These are phyloP conservation scores for Uronychia setigera DNA, from an alignment of 73 alveolate genomes.

Conservation along the genomic window DNA sequence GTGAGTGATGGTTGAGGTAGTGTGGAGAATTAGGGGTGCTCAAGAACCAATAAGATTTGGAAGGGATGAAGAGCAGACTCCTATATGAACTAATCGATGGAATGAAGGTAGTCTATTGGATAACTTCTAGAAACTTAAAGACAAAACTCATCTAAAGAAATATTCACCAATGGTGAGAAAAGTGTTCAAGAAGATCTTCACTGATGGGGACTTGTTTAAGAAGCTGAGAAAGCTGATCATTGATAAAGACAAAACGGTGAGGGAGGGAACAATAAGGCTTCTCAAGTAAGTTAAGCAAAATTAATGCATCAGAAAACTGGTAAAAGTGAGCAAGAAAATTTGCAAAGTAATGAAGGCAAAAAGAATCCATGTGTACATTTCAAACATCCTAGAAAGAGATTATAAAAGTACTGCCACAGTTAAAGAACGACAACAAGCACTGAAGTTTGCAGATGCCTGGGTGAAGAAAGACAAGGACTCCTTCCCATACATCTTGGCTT, in stretches of 20 bases:
- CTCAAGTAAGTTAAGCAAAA: conserved; percentile 1
- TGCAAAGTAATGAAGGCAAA: conserved; percentile 35
- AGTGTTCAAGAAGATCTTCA: conserved; percentile 1
- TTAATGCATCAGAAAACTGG: conserved; percentile 23
- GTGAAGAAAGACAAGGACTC: conserved; percentile 17
- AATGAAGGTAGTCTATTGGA: too few relatives aligned
- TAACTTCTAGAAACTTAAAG: too few relatives aligned
- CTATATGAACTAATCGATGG: too few relatives aligned
- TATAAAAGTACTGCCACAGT: conserved; percentile 44
- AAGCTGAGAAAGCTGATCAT: background rate
- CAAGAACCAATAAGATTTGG: background rate
- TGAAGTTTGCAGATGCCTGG: conserved; percentile 62
- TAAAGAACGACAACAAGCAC: conserved; percentile 40
- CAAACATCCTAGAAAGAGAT: conserved; percentile 56
- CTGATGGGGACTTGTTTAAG: background rate
- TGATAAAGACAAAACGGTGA: conserved; percentile 23
- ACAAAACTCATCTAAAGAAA: too few relatives aligned
- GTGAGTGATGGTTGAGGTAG: background rate
- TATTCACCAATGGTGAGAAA: background rate
- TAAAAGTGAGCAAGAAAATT: conserved; percentile 30
- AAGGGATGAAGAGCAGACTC: too few relatives aligned
- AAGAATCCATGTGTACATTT: conserved; percentile 37
- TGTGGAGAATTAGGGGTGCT: background rate
- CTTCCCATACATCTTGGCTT: conserved; percentile 57
- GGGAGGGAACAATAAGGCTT: conserved; percentile 13